phyloP scores from a whole-genome alignment of 2,329 filamentous ascomycete genomes.

The Myotisia sp. region DNA sequence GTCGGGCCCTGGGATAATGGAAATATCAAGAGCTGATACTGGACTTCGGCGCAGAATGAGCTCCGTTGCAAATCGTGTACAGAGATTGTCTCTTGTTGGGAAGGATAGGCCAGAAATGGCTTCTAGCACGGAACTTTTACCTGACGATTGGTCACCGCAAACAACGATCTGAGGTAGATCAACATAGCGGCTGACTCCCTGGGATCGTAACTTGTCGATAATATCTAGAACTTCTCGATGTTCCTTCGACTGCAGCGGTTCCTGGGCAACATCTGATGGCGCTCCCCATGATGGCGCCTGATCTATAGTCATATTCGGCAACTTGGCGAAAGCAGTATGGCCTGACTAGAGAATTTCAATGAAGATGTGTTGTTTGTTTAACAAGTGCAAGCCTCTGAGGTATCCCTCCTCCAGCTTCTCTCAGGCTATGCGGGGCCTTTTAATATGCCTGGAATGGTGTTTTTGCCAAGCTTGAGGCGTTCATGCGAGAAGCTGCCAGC shows the following conservation, averaged over 20 bases:
- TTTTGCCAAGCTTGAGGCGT: too few species aligned
- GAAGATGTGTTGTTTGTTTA: too few species aligned
- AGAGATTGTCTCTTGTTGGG: slow-evolving; percentile 18
- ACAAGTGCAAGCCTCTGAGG: too few species aligned
- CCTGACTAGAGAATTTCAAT: too few species aligned
- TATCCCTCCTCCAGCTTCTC: too few species aligned
- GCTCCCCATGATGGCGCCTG: too few species aligned
- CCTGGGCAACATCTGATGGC: too few species aligned
- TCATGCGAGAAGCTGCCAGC: too few species aligned
- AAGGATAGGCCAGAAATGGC: slow-evolving; percentile 19
- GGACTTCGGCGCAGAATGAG: slow-evolving; percentile 14
- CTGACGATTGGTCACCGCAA: slow-evolving; percentile 20
- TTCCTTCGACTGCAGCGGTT: slow-evolving; percentile 24
- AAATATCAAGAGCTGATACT: slow-evolving; percentile 7
- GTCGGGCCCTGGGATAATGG: slow-evolving; percentile 13
- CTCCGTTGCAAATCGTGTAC: slow-evolving; percentile 21
- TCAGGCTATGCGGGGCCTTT: too few species aligned
- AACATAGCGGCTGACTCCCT: slow-evolving; percentile 36
- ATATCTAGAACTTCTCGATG: slow-evolving; percentile 38
- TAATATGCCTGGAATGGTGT: too few species aligned
- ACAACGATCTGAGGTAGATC: slow-evolving; percentile 22
- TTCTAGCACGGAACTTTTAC: slow-evolving; percentile 21
- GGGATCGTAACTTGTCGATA: slow-evolving; percentile 38
- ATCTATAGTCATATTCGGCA: too few species aligned
- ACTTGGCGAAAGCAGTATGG: too few species aligned